Percentiles rank a stretch among this genome's conserved stretches.
Evolutionary conservation across 768 basidiomycete species (phyloP).

Genomic region (Amanita rubescens): DNA sequence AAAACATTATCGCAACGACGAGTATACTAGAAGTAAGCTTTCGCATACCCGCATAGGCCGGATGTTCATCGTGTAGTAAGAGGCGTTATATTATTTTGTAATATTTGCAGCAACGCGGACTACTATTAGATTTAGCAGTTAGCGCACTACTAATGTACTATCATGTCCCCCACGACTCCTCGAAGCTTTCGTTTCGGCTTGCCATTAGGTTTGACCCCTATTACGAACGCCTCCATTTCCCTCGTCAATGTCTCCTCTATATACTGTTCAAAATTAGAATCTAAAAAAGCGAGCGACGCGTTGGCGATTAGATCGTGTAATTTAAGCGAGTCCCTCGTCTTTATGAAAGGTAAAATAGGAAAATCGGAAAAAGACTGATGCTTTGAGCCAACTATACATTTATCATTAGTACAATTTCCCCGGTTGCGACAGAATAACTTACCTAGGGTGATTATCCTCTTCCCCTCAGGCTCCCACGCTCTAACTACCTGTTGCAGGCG

Average conservation of each 20-base stretch:
- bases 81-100: slow-evolving; percentile 1
- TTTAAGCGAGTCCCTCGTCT: slow-evolving; percentile 22
- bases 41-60: slow-evolving; percentile 32
- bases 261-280: slow-evolving; percentile 28
- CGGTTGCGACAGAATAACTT: slow-evolving; percentile 8
- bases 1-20: neutral
- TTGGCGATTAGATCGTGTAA: slow-evolving; percentile 28
- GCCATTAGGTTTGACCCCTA: slow-evolving; percentile 39
- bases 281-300: slow-evolving; percentile 37
- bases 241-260: slow-evolving; percentile 22
- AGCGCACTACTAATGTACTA: slow-evolving; percentile 23
- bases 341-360: slow-evolving; percentile 33
- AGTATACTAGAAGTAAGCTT: neutral
- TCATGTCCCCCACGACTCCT: slow-evolving; percentile 37
- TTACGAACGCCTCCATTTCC: slow-evolving; percentile 30
- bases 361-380: slow-evolving; percentile 46
- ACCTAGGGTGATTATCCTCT: slow-evolving; percentile 44
- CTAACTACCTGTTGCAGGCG: slow-evolving; percentile 46
- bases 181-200: slow-evolving; percentile 35
- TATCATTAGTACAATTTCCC: neutral
- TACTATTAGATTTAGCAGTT: neutral
- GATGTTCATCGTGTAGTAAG: slow-evolving; percentile 40
- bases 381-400: slow-evolving; percentile 30
- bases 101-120: slow-evolving; percentile 3
- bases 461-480: slow-evolving; percentile 43